Base-by-base conservation (phyloP, 2,329 filamentous ascomycete genomes). In the Penicillium crustosum region DNA sequence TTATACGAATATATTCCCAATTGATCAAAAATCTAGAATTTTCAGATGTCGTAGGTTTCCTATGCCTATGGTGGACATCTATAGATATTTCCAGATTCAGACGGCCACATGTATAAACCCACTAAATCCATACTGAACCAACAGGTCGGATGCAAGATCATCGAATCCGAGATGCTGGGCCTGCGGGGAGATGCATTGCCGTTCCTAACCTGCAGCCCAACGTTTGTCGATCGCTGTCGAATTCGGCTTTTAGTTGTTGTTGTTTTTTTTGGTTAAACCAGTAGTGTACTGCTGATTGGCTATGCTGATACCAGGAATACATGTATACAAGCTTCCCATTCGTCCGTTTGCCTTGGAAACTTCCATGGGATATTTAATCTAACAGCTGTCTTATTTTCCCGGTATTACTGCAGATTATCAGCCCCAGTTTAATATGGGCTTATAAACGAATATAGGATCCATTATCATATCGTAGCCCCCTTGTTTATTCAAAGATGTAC, bases 221-320 rank as follows among this genome's bases (percentile, higher is more conserved):
- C 23, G 31, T 51, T 31, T 33, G 55, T 39, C 21, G 55, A 57
- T 48, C 55, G 21, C 21, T 48, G 36, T 53, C 29, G 41, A 47
- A 42, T 42, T 33, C 35, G 19, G 43, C 15, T 19, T 33, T 9
- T 17, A 4, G n/a, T n/a, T n/a, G n/a, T n/a, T n/a, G n/a, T 2
- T 10, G n/a, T 13, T 2, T 5, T 15, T 51, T 38, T n/a, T 15
- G n/a, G 33, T n/a, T n/a, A n/a, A n/a, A n/a, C n/a, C n/a, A n/a
- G n/a, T n/a, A n/a, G n/a, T n/a, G n/a, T n/a, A 39, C 19, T 15
- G 13, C 17, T 45, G 15, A 52, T 56, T 52, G 47, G 53, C 13
- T 38, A 27, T n/a, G 10, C 3, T 12, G 3, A 48, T n/a, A 25
- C 8, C 15, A 33, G 17, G 23, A 12, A 9, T 12, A 7, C 6